phyloP scores from a whole-genome alignment of 106 monocot species.

The Amphibolis antarctica region DNA sequence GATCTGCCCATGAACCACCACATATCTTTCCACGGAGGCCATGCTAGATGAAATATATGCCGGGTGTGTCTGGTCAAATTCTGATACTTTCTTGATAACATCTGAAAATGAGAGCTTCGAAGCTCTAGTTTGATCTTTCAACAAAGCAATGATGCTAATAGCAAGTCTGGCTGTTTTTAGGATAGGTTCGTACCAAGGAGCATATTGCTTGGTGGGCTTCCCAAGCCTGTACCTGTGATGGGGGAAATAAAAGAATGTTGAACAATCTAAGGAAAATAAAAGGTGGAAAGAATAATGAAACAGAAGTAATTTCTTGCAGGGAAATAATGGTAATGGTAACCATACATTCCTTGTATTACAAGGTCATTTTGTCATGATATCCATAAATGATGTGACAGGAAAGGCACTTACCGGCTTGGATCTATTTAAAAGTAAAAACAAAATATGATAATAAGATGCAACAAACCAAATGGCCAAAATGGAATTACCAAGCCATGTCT shows the following conservation, averaged over 20 bases:
- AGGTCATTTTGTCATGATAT: too few relatives aligned
- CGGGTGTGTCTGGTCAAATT: conserved; percentile 54
- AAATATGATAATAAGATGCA: neutral
- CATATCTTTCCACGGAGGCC: conserved; percentile 61
- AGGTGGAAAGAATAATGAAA: neutral
- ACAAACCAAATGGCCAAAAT: neutral
- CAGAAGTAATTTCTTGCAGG: neutral
- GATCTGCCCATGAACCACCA: conserved; percentile 96
- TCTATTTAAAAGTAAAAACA: too few relatives aligned
- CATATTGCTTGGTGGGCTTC: conserved; percentile 76
- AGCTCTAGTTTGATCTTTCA: conserved; percentile 86
- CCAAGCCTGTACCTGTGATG: conserved; percentile 84
- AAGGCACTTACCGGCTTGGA: too few relatives aligned
- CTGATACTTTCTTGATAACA: conserved; percentile 70
- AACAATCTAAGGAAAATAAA: neutral
- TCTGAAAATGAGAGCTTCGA: conserved; percentile 90
- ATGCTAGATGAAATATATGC: conserved; percentile 74
- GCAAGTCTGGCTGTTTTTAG: conserved; percentile 86
- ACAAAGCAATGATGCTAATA: conserved; percentile 63
- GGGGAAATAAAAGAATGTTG: neutral
- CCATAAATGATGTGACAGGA: too few relatives aligned
- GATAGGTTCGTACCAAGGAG: conserved; percentile 84
- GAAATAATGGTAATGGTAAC: neutral
- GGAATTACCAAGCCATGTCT: conserved; percentile 75
- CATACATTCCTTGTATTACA: too few relatives aligned